phyloP scores from a whole-genome alignment of 345 rosid genomes.

The Schrenkiella parvula region DNA sequence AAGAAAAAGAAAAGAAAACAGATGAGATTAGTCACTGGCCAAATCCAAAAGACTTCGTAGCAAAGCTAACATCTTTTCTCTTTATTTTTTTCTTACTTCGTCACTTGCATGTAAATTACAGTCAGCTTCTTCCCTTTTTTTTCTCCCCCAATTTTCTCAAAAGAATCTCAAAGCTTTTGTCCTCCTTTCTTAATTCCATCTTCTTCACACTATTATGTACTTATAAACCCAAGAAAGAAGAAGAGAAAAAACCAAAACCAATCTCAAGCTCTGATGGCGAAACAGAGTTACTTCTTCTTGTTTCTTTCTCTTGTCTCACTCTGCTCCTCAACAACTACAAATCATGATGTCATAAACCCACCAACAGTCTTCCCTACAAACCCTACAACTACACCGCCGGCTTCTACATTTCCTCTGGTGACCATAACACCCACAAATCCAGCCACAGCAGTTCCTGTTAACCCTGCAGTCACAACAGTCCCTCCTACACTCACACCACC shows the following conservation, averaged over 20 bases:
- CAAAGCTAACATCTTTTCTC: constrained; percentile 51
- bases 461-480: constrained; percentile 44
- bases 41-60: constrained; percentile 43
- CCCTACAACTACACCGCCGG: constrained; percentile 48
- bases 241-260: not conserved
- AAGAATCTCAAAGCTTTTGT: constrained; percentile 25
- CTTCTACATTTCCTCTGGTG: constrained; percentile 31
- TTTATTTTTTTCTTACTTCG: constrained; percentile 27
- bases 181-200: constrained; percentile 22
- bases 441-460: constrained; percentile 31
- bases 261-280: constrained; percentile 41
- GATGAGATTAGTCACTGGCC: constrained; percentile 24
- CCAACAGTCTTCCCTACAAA: constrained; percentile 42
- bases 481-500: constrained; percentile 50
- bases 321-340: constrained; percentile 39
- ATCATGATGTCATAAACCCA: constrained; percentile 40
- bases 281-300: constrained; percentile 34
- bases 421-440: constrained; percentile 45
- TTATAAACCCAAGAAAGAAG: constrained; percentile 29
- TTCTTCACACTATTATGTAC: constrained; percentile 16
- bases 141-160: constrained; percentile 25
- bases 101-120: constrained; percentile 35
- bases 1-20: constrained; percentile 5
- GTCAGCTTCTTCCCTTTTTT: constrained; percentile 29
- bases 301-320: constrained; percentile 38